Percentiles rank a stretch among this genome's conserved stretches.
phyloP scores from a whole-genome alignment of 352 stramenopile genomes.

The Phytophthora citrophthora region DNA sequence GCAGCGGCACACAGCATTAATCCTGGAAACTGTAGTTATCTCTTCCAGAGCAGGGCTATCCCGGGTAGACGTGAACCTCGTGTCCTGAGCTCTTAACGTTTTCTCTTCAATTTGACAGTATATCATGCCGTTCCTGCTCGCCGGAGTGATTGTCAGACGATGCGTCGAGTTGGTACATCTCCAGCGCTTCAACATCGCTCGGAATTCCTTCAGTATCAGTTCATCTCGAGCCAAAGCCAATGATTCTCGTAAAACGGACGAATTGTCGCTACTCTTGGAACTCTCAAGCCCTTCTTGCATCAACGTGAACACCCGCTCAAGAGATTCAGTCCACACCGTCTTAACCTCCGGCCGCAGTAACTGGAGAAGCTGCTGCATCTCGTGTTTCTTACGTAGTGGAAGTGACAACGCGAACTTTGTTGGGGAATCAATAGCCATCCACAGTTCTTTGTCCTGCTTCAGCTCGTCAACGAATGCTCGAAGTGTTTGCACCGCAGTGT shows the following conservation, averaged over 20 bases:
- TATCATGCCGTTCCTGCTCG: conserved; percentile 8
- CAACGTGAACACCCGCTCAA: conserved; percentile 34
- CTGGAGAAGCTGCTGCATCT: conserved; percentile 41
- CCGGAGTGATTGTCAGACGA: conserved; percentile 27
- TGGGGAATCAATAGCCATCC: conserved; percentile 29
- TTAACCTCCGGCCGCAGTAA: conserved; percentile 29
- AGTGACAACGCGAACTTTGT: conserved; percentile 38
- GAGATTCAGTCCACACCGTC: conserved; percentile 33
- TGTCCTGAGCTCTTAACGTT: conserved; percentile 2
- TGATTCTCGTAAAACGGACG: conserved; percentile 3
- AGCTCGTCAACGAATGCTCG: conserved; percentile 32
- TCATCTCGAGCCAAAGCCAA: conserved; percentile 23
- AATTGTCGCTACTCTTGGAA: neutral
- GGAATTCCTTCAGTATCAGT: conserved; percentile 30
- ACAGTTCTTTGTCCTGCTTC: conserved; percentile 28
- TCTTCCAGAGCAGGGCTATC: conserved; percentile 6
- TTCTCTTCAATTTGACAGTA: conserved; percentile 29
- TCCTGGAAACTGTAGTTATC: too few species aligned
- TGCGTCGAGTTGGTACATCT: conserved; percentile 15
- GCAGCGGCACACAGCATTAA: neutral
- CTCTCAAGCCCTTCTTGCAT: conserved; percentile 23
- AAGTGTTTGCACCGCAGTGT: conserved; percentile 26
- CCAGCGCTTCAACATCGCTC: conserved; percentile 30
- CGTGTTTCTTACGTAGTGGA: conserved; percentile 37
- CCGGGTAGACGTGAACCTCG: conserved; percentile 3